Evolutionary conservation across 148 eudicot species (phyloP), one percentile per base, ranked within the genome.

Genomic region (Spergularia bocconei): DNA sequence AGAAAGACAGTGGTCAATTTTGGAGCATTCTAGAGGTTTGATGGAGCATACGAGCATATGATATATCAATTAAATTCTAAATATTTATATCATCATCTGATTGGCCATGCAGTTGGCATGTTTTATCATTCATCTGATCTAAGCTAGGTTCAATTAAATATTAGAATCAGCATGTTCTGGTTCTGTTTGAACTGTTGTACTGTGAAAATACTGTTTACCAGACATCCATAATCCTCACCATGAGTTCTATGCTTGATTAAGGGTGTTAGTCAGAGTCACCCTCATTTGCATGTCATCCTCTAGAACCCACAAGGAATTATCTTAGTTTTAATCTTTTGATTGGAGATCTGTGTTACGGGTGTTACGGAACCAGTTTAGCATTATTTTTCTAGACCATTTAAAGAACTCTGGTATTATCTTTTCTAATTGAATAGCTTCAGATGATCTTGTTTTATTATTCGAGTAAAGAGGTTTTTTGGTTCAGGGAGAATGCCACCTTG

Each of bases 401-500:
- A 29, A 53, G 15, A 53, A 12, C 11, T 16, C 56, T 3, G 1
- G 17, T 3, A 53, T 53, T 1, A 53, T 62, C 14, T 62, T 29
- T 11, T 62, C 33, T 7, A 13, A 62, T 41, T 13, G 41, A 62
- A 62, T 33, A 62, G 7, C 66, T 62, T 39, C 16, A 62, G 41
- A 62, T 62, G n/a, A 29, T 33, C 33, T 62, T 62, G 12, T 62
- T 39, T 39, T 15, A 39, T 17, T 3, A 65, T n/a, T 39, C 41
- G 3, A 41, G 7, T 39, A 66, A 66, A 44, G 69, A 66, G 23
- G 51, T 65, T 65, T 65, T 65, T 65, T 10, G 23, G n/a, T 39
- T 66, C 15, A n/a, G 29, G 63, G 21, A 67, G 70, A 67, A 67
- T 67, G 53, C 29, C 70, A 44, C 53, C 70, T 67, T 44, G 36